Base-by-base conservation (phyloP, 2,329 filamentous ascomycete genomes). In the Juglanconis oblonga region DNA sequence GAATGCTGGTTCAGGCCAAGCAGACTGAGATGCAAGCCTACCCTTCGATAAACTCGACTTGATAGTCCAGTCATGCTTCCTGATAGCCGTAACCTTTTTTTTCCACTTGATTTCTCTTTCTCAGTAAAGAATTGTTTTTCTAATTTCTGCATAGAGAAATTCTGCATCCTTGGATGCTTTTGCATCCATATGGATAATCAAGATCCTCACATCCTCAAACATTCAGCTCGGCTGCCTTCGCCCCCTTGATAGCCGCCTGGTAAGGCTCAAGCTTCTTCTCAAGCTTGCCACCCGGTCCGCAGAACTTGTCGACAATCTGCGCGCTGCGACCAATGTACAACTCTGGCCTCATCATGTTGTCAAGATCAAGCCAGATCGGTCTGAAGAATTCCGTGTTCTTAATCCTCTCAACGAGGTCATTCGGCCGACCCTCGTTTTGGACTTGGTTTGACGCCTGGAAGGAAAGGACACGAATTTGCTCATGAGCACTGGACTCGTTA, bases 381-480 rank as follows among this genome's bases (percentile, higher is more conserved):
- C 81, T 79, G 78, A 97, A 97, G 79, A 90, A 97, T 48, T 85
- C 78, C 47, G 81, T 88, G 55, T 76, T 79, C 71, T 84, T 85
- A 71, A 97, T 92, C 13, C 92, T 80, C 64, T 91, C 86, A 13
- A 97, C 85, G 2, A 97, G 80, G 71, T 97, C 92, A 70, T 97
- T 97, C 57, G 84, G 77, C 67, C 87, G 86, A 40, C 91, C 91
- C 73, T 81, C 74, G 48, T 76, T 67, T 71, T 81, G 80, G 35
- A 81, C 79, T 45, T 92, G 88, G 10, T 81, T 79, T 48, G 81
- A 84, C 0, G 92, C 91, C 75, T 96, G 80, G 76, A 92, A 89
- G 2, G 84, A 90, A 49, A 97, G 81, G 1, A 97, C 89, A 7
- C 89, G 88, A 68, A 97, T 93, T 74, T 94, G 79, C 77, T 97